These are phyloP conservation scores for Lagerstroemia fauriei DNA, from an alignment of 441 rosid species.

Conservation along the genomic window DNA sequence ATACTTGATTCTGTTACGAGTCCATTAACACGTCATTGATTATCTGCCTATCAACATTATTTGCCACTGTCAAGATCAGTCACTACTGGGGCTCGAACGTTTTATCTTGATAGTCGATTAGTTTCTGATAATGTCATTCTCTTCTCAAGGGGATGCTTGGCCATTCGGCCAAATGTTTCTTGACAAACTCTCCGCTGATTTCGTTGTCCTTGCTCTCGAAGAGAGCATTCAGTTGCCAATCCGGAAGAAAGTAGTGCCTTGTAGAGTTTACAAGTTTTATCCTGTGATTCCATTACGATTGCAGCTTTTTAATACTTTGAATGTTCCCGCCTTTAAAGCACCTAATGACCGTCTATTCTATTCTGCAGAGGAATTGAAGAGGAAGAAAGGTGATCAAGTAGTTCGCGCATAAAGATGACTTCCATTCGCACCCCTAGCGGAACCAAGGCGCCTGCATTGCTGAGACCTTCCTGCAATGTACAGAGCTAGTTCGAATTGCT, in stretches of 20 bases:
- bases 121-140: neutral
- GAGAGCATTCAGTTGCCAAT: neutral
- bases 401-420: neutral
- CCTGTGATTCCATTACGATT: neutral
- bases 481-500: neutral
- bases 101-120: neutral
- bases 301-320: neutral
- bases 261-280: too few species aligned
- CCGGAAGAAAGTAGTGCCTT: neutral
- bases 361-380: conserved; percentile 1
- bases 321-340: neutral
- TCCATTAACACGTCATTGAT: neutral
- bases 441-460: neutral
- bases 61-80: neutral
- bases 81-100: neutral
- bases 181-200: neutral
- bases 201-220: neutral
- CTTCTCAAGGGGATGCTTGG: neutral
- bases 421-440: neutral
- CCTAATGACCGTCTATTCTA: neutral
- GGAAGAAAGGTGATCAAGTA: neutral
- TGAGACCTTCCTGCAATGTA: neutral
- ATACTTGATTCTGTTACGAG: conserved; percentile 5
- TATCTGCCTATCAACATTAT: neutral
- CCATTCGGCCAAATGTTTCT: neutral